Percentiles rank a stretch among this genome's conserved stretches.
Evolutionary conservation across 2,329 filamentous ascomycete genomes (phyloP).

Genomic region (Colletotrichum sp.): DNA sequence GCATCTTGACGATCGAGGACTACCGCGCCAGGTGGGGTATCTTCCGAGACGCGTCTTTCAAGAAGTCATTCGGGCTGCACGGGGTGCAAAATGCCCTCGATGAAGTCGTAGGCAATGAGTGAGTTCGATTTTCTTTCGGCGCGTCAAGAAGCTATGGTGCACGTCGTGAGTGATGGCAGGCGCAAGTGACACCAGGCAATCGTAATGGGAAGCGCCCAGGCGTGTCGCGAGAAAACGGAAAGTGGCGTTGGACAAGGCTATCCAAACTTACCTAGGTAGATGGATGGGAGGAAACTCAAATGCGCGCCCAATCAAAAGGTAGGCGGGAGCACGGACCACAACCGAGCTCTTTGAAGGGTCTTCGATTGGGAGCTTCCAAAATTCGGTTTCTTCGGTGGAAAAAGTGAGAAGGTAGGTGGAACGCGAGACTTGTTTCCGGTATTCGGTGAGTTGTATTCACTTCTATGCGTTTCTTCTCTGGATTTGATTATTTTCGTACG

Average conservation of each 20-base stretch:
- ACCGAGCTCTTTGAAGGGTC: background rate
- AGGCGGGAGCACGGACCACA: background rate
- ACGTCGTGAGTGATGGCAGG: background rate
- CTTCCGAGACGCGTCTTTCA: background rate
- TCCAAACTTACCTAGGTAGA: background rate
- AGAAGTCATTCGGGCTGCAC: background rate
- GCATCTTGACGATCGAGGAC: constrained; percentile 62
- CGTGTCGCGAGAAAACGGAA: background rate
- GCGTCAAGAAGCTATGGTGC: background rate
- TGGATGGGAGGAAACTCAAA: background rate
- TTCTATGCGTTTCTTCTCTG: background rate
- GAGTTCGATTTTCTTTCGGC: background rate
- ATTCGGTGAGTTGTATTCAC: background rate
- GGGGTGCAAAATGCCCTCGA: background rate
- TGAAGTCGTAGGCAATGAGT: background rate
- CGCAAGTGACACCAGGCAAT: background rate
- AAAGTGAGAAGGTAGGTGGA: background rate
- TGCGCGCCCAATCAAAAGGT: constrained; percentile 5
- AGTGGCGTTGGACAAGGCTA: background rate
- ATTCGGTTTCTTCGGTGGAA: constrained; percentile 5
- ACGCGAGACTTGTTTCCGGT: background rate
- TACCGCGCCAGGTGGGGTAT: background rate
- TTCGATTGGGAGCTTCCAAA: background rate
- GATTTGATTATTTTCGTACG: background rate
- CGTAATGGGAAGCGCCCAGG: background rate